These are phyloP conservation scores for Mucor piriformis DNA, from an alignment of 371 early-diverging fungal species.

Conservation along the genomic window DNA sequence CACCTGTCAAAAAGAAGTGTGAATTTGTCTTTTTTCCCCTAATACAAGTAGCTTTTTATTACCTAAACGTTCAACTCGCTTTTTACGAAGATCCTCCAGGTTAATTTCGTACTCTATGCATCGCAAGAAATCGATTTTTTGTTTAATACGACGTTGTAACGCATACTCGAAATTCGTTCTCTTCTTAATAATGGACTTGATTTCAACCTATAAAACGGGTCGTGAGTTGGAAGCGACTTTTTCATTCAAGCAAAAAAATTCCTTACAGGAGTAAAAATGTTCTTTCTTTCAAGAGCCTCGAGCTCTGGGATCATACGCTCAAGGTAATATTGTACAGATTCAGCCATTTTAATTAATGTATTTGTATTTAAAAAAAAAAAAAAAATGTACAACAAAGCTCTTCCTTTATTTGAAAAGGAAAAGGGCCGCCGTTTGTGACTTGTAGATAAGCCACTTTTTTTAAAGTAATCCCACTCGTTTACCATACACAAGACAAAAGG, in stretches of 20 bases:
- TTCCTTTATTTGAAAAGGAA: not conserved
- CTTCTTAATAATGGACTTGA: constrained; percentile 86
- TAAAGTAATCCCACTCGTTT: constrained; percentile 25
- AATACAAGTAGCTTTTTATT: too few relatives aligned
- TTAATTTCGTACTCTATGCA: constrained; percentile 95
- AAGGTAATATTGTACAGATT: constrained; percentile 84
- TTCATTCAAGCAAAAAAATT: not conserved
- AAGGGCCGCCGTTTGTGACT: not conserved
- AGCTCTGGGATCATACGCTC: constrained; percentile 95
- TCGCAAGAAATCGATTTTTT: constrained; percentile 82
- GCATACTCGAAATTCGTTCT: constrained; percentile 89
- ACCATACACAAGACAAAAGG: constrained; percentile 30
- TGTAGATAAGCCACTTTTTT: not conserved
- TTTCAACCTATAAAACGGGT: constrained; percentile 62
- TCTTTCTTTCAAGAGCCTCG: constrained; percentile 81
- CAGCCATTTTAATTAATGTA: constrained; percentile 71
- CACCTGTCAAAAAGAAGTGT: not conserved
- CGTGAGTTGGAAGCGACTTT: not conserved
- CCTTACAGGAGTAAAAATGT: constrained; percentile 64
- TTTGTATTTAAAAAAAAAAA: not conserved
- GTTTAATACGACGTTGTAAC: constrained; percentile 74
- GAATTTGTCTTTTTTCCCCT: too few relatives aligned
- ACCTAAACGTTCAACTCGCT: constrained; percentile 70
- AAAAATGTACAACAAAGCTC: not conserved
- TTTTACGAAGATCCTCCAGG: constrained; percentile 81